phyloP scores from a whole-genome alignment of 2,329 filamentous ascomycete genomes.

The Aspergillus terreus region DNA sequence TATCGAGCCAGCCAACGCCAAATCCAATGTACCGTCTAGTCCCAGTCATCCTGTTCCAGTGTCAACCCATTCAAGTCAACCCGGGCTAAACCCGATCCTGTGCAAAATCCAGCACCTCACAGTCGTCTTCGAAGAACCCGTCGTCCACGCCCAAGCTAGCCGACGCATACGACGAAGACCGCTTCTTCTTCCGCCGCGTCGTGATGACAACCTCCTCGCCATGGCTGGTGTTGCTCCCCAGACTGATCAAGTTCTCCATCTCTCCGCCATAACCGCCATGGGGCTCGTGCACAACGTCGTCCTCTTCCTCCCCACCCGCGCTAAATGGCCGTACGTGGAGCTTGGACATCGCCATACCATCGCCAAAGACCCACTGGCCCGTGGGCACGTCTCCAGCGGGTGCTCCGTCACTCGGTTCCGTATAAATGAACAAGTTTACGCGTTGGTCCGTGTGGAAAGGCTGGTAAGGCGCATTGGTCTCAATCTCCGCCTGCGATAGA shows the following conservation, averaged over 20 bases:
- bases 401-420: slow-evolving; percentile 32
- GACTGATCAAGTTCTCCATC: slow-evolving; percentile 49
- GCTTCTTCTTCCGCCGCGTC: slow-evolving; percentile 65
- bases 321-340: slow-evolving; percentile 45
- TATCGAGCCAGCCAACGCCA: slow-evolving; percentile 12
- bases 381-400: slow-evolving; percentile 38
- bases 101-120: slow-evolving; percentile 86
- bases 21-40: slow-evolving; percentile 18
- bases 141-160: slow-evolving; percentile 52
- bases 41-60: not conserved
- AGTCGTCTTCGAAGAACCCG: slow-evolving; percentile 87
- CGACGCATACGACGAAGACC: slow-evolving; percentile 24
- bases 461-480: slow-evolving; percentile 92
- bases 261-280: slow-evolving; percentile 32
- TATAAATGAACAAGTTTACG: slow-evolving; percentile 71
- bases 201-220: slow-evolving; percentile 79
- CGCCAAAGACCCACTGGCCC: slow-evolving; percentile 53
- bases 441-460: slow-evolving; percentile 91
- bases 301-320: slow-evolving; percentile 36
- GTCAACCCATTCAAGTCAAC: not conserved
- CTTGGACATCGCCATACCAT: slow-evolving; percentile 46
- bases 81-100: slow-evolving; percentile 47
- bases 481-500: slow-evolving; percentile 79
- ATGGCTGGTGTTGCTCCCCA: slow-evolving; percentile 52
- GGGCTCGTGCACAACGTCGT: slow-evolving; percentile 28